Conservation (phyloP, 805 yeast genomes). For the Cyberlindnera japonica region DNA sequence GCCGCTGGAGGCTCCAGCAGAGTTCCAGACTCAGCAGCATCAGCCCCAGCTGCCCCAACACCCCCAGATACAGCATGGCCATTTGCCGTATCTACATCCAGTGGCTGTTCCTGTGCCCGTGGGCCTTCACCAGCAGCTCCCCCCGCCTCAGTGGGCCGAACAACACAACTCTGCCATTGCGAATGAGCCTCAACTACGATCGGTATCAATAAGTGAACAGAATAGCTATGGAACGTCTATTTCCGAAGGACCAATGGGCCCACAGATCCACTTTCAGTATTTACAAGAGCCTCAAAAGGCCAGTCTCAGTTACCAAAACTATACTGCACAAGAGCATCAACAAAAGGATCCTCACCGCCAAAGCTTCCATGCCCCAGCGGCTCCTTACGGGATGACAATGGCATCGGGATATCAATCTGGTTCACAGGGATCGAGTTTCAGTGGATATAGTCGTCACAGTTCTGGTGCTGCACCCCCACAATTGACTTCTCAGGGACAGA, state of each 20-base stretch:
- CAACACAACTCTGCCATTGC: no score
- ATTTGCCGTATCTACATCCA: no score
- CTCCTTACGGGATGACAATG: background rate
- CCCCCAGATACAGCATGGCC: no score
- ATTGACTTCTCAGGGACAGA: no score
- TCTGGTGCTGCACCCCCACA: no score
- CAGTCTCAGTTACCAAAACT: slow-evolving; percentile 5
- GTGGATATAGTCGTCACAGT: no score
- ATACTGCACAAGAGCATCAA: background rate
- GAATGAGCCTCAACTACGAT: no score
- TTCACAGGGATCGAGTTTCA: no score
- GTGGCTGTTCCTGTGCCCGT: no score
- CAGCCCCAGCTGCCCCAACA: background rate
- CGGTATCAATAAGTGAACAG: background rate
- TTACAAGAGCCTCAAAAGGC: slow-evolving; percentile 4
- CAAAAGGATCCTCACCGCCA: background rate
- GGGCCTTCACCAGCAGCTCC: no score
- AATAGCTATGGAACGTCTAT: background rate
- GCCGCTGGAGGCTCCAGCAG: background rate
- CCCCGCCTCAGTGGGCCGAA: no score
- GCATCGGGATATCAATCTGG: no score
- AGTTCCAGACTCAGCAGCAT: background rate
- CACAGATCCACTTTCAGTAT: slow-evolving; percentile 2
- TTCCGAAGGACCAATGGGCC: background rate
- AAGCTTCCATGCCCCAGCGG: background rate